Percentiles rank a stretch among this genome's conserved stretches.
phyloP scores from a whole-genome alignment of 2,329 filamentous ascomycete species.

The Raffaelea arxii region DNA sequence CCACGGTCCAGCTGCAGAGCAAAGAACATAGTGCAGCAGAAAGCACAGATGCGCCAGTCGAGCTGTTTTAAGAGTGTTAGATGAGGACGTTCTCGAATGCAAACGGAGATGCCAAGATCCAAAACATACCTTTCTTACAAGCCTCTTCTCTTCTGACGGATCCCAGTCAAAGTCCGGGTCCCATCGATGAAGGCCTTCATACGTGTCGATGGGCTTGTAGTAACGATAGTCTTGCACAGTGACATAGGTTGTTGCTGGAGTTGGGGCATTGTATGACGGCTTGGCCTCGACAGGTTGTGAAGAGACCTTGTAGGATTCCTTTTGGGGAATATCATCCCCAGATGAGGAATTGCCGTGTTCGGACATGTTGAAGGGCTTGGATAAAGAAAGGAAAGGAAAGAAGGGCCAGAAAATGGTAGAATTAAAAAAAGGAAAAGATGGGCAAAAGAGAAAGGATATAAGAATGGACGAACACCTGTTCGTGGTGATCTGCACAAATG shows the following conservation, averaged over 20 bases:
- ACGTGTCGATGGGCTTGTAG: neutral
- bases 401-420: neutral
- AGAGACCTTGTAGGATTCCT: neutral
- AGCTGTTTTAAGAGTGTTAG: conserved; percentile 17
- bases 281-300: neutral
- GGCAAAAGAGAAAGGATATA: too few species aligned
- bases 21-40: conserved; percentile 25
- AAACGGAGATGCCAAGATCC: neutral
- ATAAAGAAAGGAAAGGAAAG: neutral
- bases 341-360: neutral
- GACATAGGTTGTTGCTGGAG: neutral
- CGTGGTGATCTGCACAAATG: too few species aligned
- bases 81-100: neutral
- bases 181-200: neutral
- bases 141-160: neutral
- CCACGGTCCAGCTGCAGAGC: conserved; percentile 25
- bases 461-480: too few species aligned
- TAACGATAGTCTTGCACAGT: neutral
- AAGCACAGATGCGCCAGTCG: conserved; percentile 19
- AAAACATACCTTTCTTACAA: neutral
- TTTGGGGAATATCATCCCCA: neutral
- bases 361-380: neutral
- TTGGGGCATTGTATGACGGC: neutral
- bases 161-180: neutral
- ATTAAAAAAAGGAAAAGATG: neutral